Percentiles rank a stretch among this genome's conserved stretches.
These are phyloP conservation scores for Aspergillus intermedius DNA, from an alignment of 2,329 filamentous ascomycete species.

Conservation along the genomic window DNA sequence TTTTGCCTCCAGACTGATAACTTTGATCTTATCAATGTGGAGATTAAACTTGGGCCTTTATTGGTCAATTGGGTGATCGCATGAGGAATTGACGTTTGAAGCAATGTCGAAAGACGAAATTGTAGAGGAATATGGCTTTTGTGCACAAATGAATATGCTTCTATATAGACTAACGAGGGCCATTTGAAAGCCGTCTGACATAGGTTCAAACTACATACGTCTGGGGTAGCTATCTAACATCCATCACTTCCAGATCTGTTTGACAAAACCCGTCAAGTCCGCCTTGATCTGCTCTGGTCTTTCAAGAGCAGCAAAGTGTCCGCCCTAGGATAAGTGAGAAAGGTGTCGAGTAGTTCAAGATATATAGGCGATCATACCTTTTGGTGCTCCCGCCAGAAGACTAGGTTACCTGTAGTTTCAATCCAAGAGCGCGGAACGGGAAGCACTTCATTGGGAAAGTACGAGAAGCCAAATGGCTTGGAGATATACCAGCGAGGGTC, in stretches of 20 bases:
- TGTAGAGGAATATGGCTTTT: too few relatives aligned
- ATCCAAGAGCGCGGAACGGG: slow-evolving; percentile 34
- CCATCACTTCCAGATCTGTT: slow-evolving; percentile 19
- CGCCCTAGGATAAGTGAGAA: slow-evolving; percentile 32
- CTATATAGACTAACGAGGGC: too few relatives aligned
- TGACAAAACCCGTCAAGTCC: slow-evolving; percentile 34
- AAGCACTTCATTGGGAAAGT: slow-evolving; percentile 40
- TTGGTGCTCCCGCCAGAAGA: slow-evolving; percentile 31
- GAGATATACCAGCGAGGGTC: slow-evolving; percentile 24
- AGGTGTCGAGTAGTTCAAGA: background rate
- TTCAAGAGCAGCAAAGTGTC: slow-evolving; percentile 49
- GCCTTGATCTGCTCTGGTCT: slow-evolving; percentile 38
- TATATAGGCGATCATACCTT: slow-evolving; percentile 16
- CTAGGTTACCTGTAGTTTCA: slow-evolving; percentile 32
- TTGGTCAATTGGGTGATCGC: too few relatives aligned
- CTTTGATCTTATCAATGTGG: too few relatives aligned
- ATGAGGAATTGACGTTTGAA: too few relatives aligned
- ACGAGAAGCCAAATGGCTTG: slow-evolving; percentile 44
- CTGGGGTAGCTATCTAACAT: too few relatives aligned
- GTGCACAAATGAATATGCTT: too few relatives aligned
- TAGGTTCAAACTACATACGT: too few relatives aligned
- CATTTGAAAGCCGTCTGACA: too few relatives aligned
- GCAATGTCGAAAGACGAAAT: too few relatives aligned
- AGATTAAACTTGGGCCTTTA: too few relatives aligned
- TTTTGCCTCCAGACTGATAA: too few relatives aligned